Evolutionary conservation across 495 filamentous ascomycete species (phyloP), one percentile per base, ranked within the genome.

Genomic region (Aspergillus sparsus): DNA sequence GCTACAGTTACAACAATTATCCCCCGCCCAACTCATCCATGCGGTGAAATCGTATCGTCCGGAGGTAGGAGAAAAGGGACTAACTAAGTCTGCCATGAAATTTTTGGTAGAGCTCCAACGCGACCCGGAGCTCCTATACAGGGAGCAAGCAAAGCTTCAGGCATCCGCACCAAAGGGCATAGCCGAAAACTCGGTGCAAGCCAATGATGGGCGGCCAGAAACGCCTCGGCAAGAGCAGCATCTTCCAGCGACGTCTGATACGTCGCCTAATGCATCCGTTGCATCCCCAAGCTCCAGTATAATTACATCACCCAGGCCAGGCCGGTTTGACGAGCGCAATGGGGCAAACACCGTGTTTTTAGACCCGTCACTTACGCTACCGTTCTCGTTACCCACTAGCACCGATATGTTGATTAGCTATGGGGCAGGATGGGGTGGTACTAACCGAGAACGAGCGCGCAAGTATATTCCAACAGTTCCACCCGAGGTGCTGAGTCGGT

Each of bases 401-500:
- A 97, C 93, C 13, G 94, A 98, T 71, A 98, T 99, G 94, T 80
- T 97, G 61, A 82, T 99, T 39, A 92, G 85, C 63, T 99, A 94
- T 66, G 94, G 94, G 8, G 93, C 95, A 32, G 94, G 94, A 11
- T 91, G 97, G 63, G 94, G 94, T 5, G 94, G 94, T 0, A 80
- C 93, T 32, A 97, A 99, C 72, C 82, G 87, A 53, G 94, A 99
- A 71, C 81, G 92, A 46, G 94, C 94, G 69, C 81, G 91, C 57
- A 97, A 96, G 74, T 99, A 97, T 67, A 93, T 96, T n/a, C 94
- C 94, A 5, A 96, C 89, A 0, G 91, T 98, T 31, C 92, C 95
- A 27, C 87, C 93, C 2, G 94, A 99, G 72, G 96, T 97, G 64
- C 75, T 99, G 33, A 88, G 87, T 49, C 95, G 90, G 74, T 81